These are phyloP conservation scores for Elsinoe perseae DNA, from an alignment of 2,329 filamentous ascomycete genomes.

Conservation along the genomic window DNA sequence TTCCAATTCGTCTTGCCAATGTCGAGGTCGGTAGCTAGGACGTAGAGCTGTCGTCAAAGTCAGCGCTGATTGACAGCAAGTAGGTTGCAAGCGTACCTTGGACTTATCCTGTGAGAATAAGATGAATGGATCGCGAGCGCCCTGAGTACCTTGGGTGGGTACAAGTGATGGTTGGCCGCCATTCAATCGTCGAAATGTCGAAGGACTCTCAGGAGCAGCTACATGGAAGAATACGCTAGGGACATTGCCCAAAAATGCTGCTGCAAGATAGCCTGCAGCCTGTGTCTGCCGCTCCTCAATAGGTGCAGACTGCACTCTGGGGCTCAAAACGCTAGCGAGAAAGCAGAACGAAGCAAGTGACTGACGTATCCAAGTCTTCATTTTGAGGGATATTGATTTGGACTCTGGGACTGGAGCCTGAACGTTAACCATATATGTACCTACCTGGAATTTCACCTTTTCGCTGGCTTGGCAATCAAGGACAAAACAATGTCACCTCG, in stretches of 20 bases:
- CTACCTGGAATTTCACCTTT: neutral
- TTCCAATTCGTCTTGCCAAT: conserved; percentile 37
- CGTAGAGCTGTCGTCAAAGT: conserved; percentile 36
- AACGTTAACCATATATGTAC: neutral
- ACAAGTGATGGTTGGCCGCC: conserved; percentile 42
- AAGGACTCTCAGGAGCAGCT: neutral
- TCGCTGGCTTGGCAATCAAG: neutral
- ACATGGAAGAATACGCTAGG: conserved; percentile 4
- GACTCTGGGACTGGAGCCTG: neutral
- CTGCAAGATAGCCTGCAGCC: neutral
- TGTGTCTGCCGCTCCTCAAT: neutral
- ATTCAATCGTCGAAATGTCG: conserved; percentile 44
- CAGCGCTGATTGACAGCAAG: neutral
- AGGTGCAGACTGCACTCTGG: neutral
- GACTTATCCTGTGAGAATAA: conserved; percentile 25
- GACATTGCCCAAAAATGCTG: conserved; percentile 2
- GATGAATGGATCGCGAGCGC: conserved; percentile 47
- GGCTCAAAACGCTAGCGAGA: neutral
- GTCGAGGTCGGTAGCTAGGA: conserved; percentile 35
- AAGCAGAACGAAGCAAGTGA: neutral
- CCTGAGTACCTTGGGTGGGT: conserved; percentile 45
- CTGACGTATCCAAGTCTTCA: neutral
- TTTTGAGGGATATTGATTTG: neutral
- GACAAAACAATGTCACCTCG: neutral
- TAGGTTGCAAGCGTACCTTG: neutral